phyloP scores from a whole-genome alignment of 305 asterid genomes.

The Vinca major region DNA sequence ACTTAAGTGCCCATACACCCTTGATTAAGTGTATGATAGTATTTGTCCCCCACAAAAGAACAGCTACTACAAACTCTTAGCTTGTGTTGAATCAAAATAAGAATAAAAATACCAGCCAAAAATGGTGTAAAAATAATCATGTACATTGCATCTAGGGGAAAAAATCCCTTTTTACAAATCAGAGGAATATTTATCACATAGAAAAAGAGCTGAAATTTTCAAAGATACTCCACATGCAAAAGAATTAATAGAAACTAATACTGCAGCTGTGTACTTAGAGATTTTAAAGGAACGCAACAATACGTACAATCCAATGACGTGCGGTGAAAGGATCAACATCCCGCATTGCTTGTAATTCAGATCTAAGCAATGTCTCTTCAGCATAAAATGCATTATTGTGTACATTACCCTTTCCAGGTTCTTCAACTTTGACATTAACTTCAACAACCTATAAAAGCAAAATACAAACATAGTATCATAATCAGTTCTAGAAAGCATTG shows the following conservation, averaged over 20 bases:
- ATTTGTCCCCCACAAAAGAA: neutral
- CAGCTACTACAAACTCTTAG: neutral
- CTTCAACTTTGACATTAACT: conserved; percentile 82
- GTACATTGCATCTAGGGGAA: neutral
- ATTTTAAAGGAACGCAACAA: neutral
- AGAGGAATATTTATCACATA: neutral
- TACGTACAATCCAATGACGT: conserved; percentile 95
- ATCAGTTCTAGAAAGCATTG: conserved; percentile 12
- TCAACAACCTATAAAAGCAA: conserved; percentile 65
- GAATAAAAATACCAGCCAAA: neutral
- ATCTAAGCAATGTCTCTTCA: conserved; percentile 73
- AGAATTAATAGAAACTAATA: neutral
- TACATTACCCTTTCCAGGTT: conserved; percentile 74
- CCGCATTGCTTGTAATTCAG: conserved; percentile 92
- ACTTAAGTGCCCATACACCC: neutral
- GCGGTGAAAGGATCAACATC: conserved; percentile 86
- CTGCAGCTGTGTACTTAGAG: neutral
- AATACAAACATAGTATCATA: conserved; percentile 6
- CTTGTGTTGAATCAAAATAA: neutral
- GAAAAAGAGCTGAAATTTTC: neutral
- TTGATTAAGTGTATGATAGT: neutral
- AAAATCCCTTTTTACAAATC: neutral
- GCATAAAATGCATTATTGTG: conserved; percentile 93
- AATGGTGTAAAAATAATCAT: neutral
- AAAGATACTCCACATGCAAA: neutral